Evolutionary conservation across 2,329 filamentous ascomycete genomes (phyloP), one percentile per base, ranked within the genome.

Genomic region (Epichloe brachyelytri): DNA sequence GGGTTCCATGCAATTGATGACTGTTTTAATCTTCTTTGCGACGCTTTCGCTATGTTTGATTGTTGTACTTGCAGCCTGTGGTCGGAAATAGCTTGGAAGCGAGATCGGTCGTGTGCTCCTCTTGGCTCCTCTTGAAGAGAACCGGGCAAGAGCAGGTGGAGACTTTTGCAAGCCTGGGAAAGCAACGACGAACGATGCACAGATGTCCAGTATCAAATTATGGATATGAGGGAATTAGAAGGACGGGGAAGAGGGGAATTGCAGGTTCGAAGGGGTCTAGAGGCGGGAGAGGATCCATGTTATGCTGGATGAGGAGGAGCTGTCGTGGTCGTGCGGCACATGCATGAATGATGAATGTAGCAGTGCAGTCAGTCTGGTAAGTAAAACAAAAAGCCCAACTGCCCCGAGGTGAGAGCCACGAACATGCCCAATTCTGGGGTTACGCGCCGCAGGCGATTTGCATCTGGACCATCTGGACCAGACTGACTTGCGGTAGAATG

Each of bases 1-100:
- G 60, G 59, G 56, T 62, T 63, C 64, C 68, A 70, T 70, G 61
- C 65, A 62, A 58, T 57, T 39, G 33, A 47, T 14, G 36, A 12
- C 40, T 15, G n/a, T 40, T 17, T 43, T 11, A 22, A 22, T 17
- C 15, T 33, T 30, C 4, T 36, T 20, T 2, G n/a, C 22, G 43
- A 30, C 12, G 6, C 17, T 30, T 43, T 17, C 7, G 15, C 19
- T 37, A 3, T 33, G n/a, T 17, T 50, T 34, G 20, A n/a, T 15
- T 30, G 43, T 46, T n/a, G 41, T 30, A 30, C n/a, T 20, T 19
- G 26, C 20, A 33, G n/a, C 15, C 14, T 17, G 26, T 36, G 10
- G 33, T 46, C 26, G 33, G 33, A 41, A 17, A 12, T 17, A 34
- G 26, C 20, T 33, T 36, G 10, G 33, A 10, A 34, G 41, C 41